Percentiles rank a stretch among this genome's conserved stretches.
phyloP scores from a whole-genome alignment of 768 basidiomycete species.

The Amyloporia xantha region DNA sequence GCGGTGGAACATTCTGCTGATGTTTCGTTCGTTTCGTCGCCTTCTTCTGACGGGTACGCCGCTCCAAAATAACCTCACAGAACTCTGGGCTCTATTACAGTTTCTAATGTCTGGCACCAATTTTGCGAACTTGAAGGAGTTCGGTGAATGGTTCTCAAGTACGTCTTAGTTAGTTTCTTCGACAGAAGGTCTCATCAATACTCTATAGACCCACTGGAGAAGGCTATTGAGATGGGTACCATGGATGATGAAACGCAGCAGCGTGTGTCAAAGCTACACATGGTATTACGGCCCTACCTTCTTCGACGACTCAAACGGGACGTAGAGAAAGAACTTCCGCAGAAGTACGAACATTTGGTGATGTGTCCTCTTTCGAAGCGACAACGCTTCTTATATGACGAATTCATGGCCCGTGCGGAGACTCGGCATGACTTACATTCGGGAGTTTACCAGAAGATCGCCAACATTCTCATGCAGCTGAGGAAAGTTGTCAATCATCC shows the following conservation, averaged over 20 bases:
- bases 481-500: slow-evolving; percentile 97
- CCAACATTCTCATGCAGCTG: slow-evolving; percentile 96
- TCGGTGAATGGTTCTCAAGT: slow-evolving; percentile 97
- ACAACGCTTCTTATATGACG: slow-evolving; percentile 93
- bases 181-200: slow-evolving; percentile 2
- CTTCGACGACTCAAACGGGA: slow-evolving; percentile 96
- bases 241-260: slow-evolving; percentile 80
- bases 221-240: slow-evolving; percentile 83
- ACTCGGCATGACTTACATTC: slow-evolving; percentile 78
- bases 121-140: slow-evolving; percentile 90
- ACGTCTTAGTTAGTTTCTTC: slow-evolving; percentile 24
- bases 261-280: slow-evolving; percentile 83
- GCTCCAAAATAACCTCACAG: slow-evolving; percentile 92
- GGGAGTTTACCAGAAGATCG: slow-evolving; percentile 82
- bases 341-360: slow-evolving; percentile 87
- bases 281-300: slow-evolving; percentile 92
- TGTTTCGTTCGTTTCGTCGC: slow-evolving; percentile 82
- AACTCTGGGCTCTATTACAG: slow-evolving; percentile 92
- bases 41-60: slow-evolving; percentile 94
- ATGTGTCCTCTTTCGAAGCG: slow-evolving; percentile 86
- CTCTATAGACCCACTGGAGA: slow-evolving; percentile 80
- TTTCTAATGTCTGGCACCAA: slow-evolving; percentile 87
- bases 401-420: slow-evolving; percentile 87
- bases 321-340: slow-evolving; percentile 92
- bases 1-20: slow-evolving; percentile 85